phyloP scores from a whole-genome alignment of 768 basidiomycete species.

The Erythrobasidium yunnanense region DNA sequence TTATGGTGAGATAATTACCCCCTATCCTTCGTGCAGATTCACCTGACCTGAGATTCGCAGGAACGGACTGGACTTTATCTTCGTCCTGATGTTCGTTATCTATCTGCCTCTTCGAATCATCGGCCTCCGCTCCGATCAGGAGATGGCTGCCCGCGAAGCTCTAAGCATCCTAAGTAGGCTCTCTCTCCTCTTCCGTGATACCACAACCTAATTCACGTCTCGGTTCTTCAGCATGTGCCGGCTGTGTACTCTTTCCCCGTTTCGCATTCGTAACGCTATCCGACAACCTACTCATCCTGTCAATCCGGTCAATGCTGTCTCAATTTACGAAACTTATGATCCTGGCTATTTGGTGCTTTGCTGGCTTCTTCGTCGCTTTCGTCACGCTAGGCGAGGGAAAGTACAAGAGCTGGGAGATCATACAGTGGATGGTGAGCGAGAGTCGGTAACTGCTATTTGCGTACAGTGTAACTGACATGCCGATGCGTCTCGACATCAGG shows the following conservation, averaged over 20 bases:
- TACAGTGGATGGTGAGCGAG: slow-evolving; percentile 28
- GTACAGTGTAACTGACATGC: too few species aligned
- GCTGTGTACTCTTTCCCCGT: slow-evolving; percentile 76
- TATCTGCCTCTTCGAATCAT: slow-evolving; percentile 58
- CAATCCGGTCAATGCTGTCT: slow-evolving; percentile 15
- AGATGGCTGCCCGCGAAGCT: not conserved
- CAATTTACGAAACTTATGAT: slow-evolving; percentile 22
- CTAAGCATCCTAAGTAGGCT: slow-evolving; percentile 14
- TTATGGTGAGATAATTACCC: slow-evolving; percentile 13
- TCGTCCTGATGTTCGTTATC: slow-evolving; percentile 50
- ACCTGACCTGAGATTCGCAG: not conserved
- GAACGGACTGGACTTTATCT: slow-evolving; percentile 23
- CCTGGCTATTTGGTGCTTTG: slow-evolving; percentile 24
- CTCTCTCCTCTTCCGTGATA: slow-evolving; percentile 48
- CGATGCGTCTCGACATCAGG: too few species aligned
- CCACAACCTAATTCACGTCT: not conserved
- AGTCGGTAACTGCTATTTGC: too few species aligned
- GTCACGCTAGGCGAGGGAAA: slow-evolving; percentile 18
- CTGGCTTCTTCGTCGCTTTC: slow-evolving; percentile 25
- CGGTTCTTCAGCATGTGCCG: slow-evolving; percentile 44
- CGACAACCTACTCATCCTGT: slow-evolving; percentile 34
- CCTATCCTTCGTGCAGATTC: not conserved
- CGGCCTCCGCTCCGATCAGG: slow-evolving; percentile 47
- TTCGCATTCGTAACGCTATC: slow-evolving; percentile 29
- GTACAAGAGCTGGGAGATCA: slow-evolving; percentile 3